These are phyloP conservation scores for Fusarium guadeloupense DNA, from an alignment of 2,329 filamentous ascomycete genomes.

Conservation along the genomic window DNA sequence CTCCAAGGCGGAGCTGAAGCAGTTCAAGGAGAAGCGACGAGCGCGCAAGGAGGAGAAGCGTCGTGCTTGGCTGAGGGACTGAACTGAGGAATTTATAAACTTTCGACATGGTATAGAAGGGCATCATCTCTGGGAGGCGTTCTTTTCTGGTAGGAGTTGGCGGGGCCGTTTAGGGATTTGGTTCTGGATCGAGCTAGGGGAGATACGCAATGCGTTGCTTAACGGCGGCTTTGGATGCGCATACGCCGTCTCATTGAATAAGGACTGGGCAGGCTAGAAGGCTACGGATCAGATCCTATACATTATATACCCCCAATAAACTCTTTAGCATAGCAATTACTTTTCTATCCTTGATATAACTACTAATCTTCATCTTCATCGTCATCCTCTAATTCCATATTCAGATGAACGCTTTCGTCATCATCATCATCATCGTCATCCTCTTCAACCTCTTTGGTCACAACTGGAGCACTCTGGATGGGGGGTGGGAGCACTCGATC, in stretches of 20 bases:
- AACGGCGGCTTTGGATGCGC: constrained; percentile 28
- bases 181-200: constrained; percentile 5
- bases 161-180: constrained; percentile 19
- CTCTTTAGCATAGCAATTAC: constrained; percentile 10
- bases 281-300: constrained; percentile 23
- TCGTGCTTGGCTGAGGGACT: constrained; percentile 89
- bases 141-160: constrained; percentile 32
- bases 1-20: constrained; percentile 85
- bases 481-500: constrained; percentile 18
- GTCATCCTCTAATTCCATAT: constrained; percentile 67
- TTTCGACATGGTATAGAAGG: constrained; percentile 11
- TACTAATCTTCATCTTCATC: constrained; percentile 46
- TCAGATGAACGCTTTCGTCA: constrained; percentile 65
- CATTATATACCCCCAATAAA: constrained; percentile 34
- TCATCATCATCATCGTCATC: constrained; percentile 59
- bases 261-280: constrained; percentile 24
- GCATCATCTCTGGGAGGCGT: constrained; percentile 24
- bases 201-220: not conserved
- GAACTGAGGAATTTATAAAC: constrained; percentile 43
- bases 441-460: constrained; percentile 36
- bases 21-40: constrained; percentile 88
- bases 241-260: constrained; percentile 32
- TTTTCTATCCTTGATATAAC: constrained; percentile 2
- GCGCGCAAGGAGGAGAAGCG: constrained; percentile 95
- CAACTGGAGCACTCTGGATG: constrained; percentile 32